Evolutionary conservation across 306 rosid genomes (phyloP).

Genomic region (Pueraria montana): DNA sequence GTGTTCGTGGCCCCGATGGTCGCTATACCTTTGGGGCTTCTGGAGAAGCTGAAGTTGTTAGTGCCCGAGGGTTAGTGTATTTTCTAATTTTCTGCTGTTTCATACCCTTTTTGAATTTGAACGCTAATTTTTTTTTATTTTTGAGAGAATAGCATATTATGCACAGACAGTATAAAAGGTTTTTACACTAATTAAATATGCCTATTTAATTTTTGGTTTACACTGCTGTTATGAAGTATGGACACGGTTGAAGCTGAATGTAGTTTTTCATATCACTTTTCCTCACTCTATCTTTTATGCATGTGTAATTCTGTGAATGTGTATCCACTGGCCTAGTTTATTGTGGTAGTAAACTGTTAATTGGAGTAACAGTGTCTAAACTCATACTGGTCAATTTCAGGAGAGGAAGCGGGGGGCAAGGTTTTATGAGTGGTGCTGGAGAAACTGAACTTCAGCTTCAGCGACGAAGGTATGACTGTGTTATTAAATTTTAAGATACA

Average conservation of each 20-base stretch:
- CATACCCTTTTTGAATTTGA: no score
- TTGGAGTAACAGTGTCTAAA: slow-evolving; percentile 33
- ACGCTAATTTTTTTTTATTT: no score
- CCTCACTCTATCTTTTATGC: background rate
- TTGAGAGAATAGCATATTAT: no score
- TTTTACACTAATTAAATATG: no score
- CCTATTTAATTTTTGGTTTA: slow-evolving; percentile 4
- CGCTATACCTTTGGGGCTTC: slow-evolving; percentile 75
- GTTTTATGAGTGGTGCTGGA: slow-evolving; percentile 98
- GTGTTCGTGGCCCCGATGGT: slow-evolving; percentile 74
- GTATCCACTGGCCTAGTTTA: slow-evolving; percentile 31
- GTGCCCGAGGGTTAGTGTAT: slow-evolving; percentile 85
- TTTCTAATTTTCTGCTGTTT: slow-evolving; percentile 29
- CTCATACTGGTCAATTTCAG: slow-evolving; percentile 56
- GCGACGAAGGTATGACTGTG: slow-evolving; percentile 73
- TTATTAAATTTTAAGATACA: slow-evolving; percentile 41
- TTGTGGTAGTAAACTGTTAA: slow-evolving; percentile 16
- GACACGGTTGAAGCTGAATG: slow-evolving; percentile 7
- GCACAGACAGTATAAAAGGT: no score
- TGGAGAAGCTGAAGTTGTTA: slow-evolving; percentile 94
- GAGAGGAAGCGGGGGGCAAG: slow-evolving; percentile 97
- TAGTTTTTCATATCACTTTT: slow-evolving; percentile 4
- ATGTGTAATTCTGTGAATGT: background rate
- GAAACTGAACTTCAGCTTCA: slow-evolving; percentile 99
- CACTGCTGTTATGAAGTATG: slow-evolving; percentile 4